Conservation (phyloP, 129 eudicot species). For the sunflower (Helianthus annuus) region HanXRQr2.0-SUNRISE NC_035433.2:90304589-90305088, state of each 20-base stretch:
- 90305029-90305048: too few species aligned
- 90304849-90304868: constrained; percentile 1
- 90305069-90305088: too few species aligned
- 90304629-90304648: constrained; percentile 29
- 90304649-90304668: constrained; percentile 23
- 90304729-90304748: constrained; percentile 10
- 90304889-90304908: too few species aligned
- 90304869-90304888: too few species aligned
- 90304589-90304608: constrained; percentile 62
- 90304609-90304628: constrained; percentile 64
- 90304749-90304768: constrained; percentile 4
- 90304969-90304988: too few species aligned
- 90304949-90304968: too few species aligned
- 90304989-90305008: too few species aligned
- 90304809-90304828: background rate
- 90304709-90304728: background rate
- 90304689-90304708: constrained; percentile 15
- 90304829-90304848: background rate
- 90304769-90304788: constrained; percentile 23
- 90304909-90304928: too few species aligned
- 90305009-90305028: too few species aligned
- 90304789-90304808: constrained; percentile 5
- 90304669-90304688: background rate
- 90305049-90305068: too few species aligned
- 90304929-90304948: too few species aligned